phyloP scores from a whole-genome alignment of 345 rosid species.

The Syzygium oleosum region DNA sequence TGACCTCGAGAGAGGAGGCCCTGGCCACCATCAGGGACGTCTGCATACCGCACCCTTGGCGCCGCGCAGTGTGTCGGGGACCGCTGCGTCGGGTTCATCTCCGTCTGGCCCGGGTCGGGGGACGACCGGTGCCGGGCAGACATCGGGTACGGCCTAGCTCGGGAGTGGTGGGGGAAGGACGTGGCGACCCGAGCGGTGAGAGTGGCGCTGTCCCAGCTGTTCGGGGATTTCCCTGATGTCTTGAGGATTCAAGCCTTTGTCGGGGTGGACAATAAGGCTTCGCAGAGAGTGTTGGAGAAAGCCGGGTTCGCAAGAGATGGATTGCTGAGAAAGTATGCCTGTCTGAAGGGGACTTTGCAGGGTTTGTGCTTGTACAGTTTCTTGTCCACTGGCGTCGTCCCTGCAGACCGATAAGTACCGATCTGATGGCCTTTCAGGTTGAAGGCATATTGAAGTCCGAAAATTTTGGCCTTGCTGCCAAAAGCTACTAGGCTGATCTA shows the following conservation, averaged over 20 bases:
- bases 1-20: background rate
- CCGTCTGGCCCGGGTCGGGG: constrained; percentile 20
- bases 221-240: constrained; percentile 17
- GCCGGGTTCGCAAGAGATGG: constrained; percentile 33
- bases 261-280: constrained; percentile 21
- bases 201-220: constrained; percentile 17
- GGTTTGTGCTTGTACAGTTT: constrained; percentile 23
- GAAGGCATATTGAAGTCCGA: background rate
- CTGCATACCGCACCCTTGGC: constrained; percentile 40
- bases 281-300: constrained; percentile 38
- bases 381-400: constrained; percentile 10
- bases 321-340: constrained; percentile 24
- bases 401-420: background rate
- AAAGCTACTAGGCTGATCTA: background rate
- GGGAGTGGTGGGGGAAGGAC: constrained; percentile 34
- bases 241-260: constrained; percentile 37
- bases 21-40: background rate
- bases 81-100: constrained; percentile 1
- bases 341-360: constrained; percentile 18
- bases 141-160: background rate
- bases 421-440: background rate
- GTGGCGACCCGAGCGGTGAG: constrained; percentile 24
- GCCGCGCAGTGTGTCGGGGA: constrained; percentile 22
- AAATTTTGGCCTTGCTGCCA: background rate
- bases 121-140: constrained; percentile 22